Conservation (phyloP, 768 basidiomycete genomes). For the Boletus subcaerulescens region DNA sequence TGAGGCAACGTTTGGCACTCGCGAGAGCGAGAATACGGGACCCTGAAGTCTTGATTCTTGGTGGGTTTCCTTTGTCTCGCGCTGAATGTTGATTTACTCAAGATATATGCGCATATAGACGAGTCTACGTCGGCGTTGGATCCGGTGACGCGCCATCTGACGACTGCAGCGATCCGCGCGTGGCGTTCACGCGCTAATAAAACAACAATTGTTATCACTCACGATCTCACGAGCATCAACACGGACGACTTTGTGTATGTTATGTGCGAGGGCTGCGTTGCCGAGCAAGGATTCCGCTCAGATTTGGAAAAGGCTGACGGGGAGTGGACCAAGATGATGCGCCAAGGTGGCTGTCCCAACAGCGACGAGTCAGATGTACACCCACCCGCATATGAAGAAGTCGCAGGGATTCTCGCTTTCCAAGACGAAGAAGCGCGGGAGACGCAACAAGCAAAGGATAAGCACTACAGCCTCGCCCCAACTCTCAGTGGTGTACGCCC, state of each 20-base stretch:
- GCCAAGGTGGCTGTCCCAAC: constrained; percentile 55
- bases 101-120: constrained; percentile 38
- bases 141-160: constrained; percentile 79
- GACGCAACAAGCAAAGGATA: constrained; percentile 24
- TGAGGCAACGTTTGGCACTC: constrained; percentile 86
- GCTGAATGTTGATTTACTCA: background rate
- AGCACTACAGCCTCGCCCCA: constrained; percentile 43
- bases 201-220: constrained; percentile 68
- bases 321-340: constrained; percentile 71
- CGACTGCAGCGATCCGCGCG: constrained; percentile 66
- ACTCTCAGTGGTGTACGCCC: constrained; percentile 43
- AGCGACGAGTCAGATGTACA: constrained; percentile 34
- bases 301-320: constrained; percentile 68
- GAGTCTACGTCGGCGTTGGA: constrained; percentile 86
- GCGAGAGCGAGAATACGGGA: constrained; percentile 83
- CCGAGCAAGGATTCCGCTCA: constrained; percentile 82
- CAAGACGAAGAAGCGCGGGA: constrained; percentile 38
- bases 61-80: constrained; percentile 44
- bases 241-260: constrained; percentile 87
- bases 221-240: constrained; percentile 85
- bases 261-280: constrained; percentile 73
- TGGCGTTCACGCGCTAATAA: constrained; percentile 63
- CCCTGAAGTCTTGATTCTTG: constrained; percentile 86
- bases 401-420: constrained; percentile 48
- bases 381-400: constrained; percentile 35